Conservation (phyloP, 148 eudicot species). For the Cornus kousa region DNA sequence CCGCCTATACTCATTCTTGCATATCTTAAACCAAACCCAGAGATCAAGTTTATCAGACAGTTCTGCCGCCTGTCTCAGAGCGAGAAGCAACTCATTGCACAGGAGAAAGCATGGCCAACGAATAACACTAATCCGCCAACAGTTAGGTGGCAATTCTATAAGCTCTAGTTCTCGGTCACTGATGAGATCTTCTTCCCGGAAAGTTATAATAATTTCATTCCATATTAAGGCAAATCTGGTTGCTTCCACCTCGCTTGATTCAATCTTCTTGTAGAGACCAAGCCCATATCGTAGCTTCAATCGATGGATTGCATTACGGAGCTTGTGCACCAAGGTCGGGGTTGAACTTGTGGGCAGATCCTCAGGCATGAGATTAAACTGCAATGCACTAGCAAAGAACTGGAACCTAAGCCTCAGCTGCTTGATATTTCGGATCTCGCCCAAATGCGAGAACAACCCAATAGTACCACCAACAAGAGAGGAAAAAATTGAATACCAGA, state of each 20-base stretch:
- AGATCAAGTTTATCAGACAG: constrained; percentile 41
- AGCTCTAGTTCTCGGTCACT: constrained; percentile 81
- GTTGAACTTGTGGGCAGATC: constrained; percentile 38
- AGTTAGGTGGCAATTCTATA: constrained; percentile 75
- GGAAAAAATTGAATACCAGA: constrained; percentile 78
- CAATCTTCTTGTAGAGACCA: constrained; percentile 74
- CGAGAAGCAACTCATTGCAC: constrained; percentile 83
- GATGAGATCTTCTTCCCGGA: constrained; percentile 90
- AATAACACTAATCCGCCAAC: constrained; percentile 81
- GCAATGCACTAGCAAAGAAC: constrained; percentile 94
- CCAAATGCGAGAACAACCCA: constrained; percentile 85
- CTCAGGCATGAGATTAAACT: constrained; percentile 86
- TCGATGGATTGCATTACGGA: constrained; percentile 67
- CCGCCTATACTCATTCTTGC: constrained; percentile 83
- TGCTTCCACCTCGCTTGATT: constrained; percentile 81
- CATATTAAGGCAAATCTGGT: constrained; percentile 84
- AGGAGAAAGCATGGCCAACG: constrained; percentile 94
- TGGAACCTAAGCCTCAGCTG: constrained; percentile 93
- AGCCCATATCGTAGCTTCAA: constrained; percentile 80
- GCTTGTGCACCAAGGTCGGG: constrained; percentile 54
- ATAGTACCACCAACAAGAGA: constrained; percentile 59
- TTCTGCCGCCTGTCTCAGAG: constrained; percentile 70
- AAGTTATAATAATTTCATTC: constrained; percentile 73
- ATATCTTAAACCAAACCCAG: constrained; percentile 66
- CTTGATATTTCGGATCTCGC: constrained; percentile 77